Percentiles rank a stretch among this genome's conserved stretches.
These are phyloP conservation scores for Ailanthus altissimus DNA, from an alignment of 345 rosid species.

Conservation along the genomic window DNA sequence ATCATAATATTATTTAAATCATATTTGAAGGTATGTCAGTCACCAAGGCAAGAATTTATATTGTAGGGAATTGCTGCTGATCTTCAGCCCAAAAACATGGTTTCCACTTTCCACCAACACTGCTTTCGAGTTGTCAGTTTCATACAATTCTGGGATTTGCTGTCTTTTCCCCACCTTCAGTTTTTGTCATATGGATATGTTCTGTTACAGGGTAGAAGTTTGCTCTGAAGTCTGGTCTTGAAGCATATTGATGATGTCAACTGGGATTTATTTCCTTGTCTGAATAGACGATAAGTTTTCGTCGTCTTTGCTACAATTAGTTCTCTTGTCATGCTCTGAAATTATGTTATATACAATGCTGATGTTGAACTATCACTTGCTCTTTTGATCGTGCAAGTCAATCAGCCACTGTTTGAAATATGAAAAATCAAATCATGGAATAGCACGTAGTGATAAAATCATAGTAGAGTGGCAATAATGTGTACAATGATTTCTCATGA, in stretches of 20 bases:
- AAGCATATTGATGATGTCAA: not conserved
- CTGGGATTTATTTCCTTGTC: not conserved
- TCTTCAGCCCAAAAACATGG: not conserved
- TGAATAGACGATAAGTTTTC: not conserved
- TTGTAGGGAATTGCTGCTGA: constrained; percentile 22
- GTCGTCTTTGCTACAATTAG: not conserved
- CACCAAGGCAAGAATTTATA: not conserved
- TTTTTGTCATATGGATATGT: not conserved
- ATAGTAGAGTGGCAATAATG: too few species aligned
- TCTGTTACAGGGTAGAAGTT: not conserved
- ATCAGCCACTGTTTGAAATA: not conserved
- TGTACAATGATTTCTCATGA: too few species aligned
- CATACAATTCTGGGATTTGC: not conserved
- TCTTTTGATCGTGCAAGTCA: not conserved
- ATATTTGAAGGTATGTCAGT: not conserved
- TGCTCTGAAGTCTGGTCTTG: not conserved
- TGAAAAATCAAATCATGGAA: not conserved
- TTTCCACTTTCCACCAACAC: not conserved
- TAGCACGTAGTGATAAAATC: not conserved
- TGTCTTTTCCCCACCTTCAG: not conserved
- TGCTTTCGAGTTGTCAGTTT: not conserved
- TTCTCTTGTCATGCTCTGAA: not conserved
- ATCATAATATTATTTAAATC: not conserved
- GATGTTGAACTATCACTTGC: not conserved
- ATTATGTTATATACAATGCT: not conserved